Percentiles rank a stretch among this genome's conserved stretches.
phyloP scores from a whole-genome alignment of 1,284 basidiomycete genomes.

The Mycosarcoma mackinlayi region DNA sequence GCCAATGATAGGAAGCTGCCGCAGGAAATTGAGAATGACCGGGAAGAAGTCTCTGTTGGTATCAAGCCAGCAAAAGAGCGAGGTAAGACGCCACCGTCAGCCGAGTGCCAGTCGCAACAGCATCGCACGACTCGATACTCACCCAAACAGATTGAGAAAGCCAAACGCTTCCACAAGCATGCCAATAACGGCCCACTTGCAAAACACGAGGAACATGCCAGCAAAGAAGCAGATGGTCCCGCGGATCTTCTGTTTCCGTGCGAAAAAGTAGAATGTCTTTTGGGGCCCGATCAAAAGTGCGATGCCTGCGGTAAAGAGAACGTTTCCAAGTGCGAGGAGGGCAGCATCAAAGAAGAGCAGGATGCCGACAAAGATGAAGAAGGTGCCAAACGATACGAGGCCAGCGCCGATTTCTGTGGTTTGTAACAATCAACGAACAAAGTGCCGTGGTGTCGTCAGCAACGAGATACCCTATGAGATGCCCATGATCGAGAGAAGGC shows the following conservation, averaged over 20 bases:
- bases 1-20: conserved; percentile 93
- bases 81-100: conserved; percentile 10
- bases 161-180: conserved; percentile 92
- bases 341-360: conserved; percentile 97
- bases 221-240: conserved; percentile 74
- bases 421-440: not conserved
- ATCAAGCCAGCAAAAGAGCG: not conserved
- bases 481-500: conserved; percentile 1
- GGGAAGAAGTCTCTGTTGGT: conserved; percentile 94
- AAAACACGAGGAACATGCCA: conserved; percentile 74
- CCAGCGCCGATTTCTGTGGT: conserved; percentile 75
- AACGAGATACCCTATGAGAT: too few species aligned
- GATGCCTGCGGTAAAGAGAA: conserved; percentile 67
- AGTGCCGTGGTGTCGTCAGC: not conserved
- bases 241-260: conserved; percentile 91
- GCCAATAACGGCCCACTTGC: conserved; percentile 92
- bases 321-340: conserved; percentile 93
- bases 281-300: conserved; percentile 67
- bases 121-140: conserved; percentile 62
- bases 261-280: conserved; percentile 98
- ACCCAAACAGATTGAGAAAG: conserved; percentile 93
- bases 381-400: conserved; percentile 92
- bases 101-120: not conserved
- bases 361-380: conserved; percentile 96
- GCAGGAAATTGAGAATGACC: conserved; percentile 92